phyloP scores from a whole-genome alignment of 2,329 filamentous ascomycete species.

The Aspergillus pseudoviridinutans region DNA sequence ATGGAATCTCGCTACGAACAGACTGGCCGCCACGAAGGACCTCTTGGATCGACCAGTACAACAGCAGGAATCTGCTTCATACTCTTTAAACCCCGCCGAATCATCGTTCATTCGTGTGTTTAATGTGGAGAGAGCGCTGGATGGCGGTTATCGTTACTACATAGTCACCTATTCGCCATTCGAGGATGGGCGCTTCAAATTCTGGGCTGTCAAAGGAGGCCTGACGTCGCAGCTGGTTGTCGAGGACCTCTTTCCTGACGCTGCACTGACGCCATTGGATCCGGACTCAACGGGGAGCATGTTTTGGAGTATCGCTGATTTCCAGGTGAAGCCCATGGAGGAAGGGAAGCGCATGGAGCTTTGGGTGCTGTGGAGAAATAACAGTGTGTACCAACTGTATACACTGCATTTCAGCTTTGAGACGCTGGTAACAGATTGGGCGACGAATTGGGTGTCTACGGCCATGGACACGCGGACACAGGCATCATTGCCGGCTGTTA shows the following conservation, averaged over 20 bases:
- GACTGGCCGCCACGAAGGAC: slow-evolving; percentile 71
- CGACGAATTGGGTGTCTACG: slow-evolving; percentile 66
- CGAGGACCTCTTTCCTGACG: slow-evolving; percentile 65
- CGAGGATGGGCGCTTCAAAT: slow-evolving; percentile 86
- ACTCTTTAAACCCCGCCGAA: slow-evolving; percentile 74
- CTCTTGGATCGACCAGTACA: slow-evolving; percentile 66
- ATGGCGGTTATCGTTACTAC: slow-evolving; percentile 50
- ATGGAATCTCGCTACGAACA: slow-evolving; percentile 83
- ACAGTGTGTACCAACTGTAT: slow-evolving; percentile 71
- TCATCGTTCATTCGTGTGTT: slow-evolving; percentile 72
- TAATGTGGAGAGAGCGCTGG: slow-evolving; percentile 49
- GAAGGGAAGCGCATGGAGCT: slow-evolving; percentile 57
- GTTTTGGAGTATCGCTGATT: slow-evolving; percentile 77
- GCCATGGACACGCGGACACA: slow-evolving; percentile 56
- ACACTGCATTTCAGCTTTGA: slow-evolving; percentile 68
- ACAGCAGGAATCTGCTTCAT: slow-evolving; percentile 66
- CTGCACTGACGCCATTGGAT: slow-evolving; percentile 62
- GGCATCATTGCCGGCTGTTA: slow-evolving; percentile 54
- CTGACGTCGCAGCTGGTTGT: slow-evolving; percentile 57
- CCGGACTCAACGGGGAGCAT: slow-evolving; percentile 62
- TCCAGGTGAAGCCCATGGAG: slow-evolving; percentile 56
- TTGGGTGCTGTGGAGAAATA: slow-evolving; percentile 83
- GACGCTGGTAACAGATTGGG: slow-evolving; percentile 60
- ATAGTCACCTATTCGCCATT: slow-evolving; percentile 85
- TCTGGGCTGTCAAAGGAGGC: slow-evolving; percentile 73